Base-by-base conservation (phyloP, 2,329 filamentous ascomycete species). In the Xylariaceae sp. region DNA sequence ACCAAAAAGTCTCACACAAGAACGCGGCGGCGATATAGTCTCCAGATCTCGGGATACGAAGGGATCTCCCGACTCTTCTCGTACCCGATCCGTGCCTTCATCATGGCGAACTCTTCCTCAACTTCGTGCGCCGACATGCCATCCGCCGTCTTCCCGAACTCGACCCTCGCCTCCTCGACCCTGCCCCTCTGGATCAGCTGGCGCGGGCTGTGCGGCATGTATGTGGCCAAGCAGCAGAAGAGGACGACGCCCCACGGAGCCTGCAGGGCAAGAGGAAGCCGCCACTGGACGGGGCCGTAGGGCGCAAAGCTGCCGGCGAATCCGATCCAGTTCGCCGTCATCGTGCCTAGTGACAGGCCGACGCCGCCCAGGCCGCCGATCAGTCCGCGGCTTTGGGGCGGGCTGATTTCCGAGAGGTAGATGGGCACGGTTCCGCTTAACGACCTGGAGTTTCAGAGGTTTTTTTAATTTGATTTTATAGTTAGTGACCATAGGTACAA, bases 311-410 rank as follows among this genome's bases (percentile, higher is more conserved):
- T 65, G 44, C 73, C 74, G 0, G 71, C 71, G 46, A 70, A 76
- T 3, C 73, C 73, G 3, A 76, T 66, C 74, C 73, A 77, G 51
- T 77, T 78, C 4, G 70, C 72, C 46, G 63, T 59, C 70, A 75
- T 74, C 3, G 71, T 74, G 9, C 73, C 74, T 36, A 74, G 70
- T 2, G 70, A 65, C 41, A 76, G 73, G 6, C 73, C 73, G 35
- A 70, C 70, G 6, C 74, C 73, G 1, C 68, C 72, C 30, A 71
- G 64, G 11, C 72, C 71, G 12, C 69, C 72, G 41, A 76, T 74
- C 11, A 76, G 56, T n/a, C 73, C 73, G 26, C 73, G 66, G 36
- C 61, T 59, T 7, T 61, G 52, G 0, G 69, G 69, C 2, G 70
- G 60, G 1, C 70, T 69, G 39, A 76, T 75, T 49, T 77, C 73